phyloP scores from a whole-genome alignment of 176 grass and related monocot species.

The Ampelocalamus luodianensis region DNA sequence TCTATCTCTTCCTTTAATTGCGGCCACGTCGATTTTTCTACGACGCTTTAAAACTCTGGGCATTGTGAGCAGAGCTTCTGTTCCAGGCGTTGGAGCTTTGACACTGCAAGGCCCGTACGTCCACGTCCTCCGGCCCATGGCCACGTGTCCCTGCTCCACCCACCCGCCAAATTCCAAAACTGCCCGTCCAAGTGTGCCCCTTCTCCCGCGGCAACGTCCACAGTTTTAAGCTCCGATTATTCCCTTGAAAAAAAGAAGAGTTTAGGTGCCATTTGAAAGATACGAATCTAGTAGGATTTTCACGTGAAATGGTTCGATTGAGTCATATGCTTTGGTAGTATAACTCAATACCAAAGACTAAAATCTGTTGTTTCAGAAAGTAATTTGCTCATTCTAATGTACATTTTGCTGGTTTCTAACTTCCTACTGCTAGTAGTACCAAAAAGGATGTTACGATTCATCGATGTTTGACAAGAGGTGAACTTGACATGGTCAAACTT shows the following conservation, averaged over 20 bases:
- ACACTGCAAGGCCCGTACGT: not conserved
- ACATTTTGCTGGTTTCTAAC: not conserved
- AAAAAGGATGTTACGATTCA: not conserved
- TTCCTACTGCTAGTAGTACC: not conserved
- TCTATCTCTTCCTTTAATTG: too few species aligned
- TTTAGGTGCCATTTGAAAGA: too few species aligned
- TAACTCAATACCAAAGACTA: not conserved
- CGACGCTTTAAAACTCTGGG: too few species aligned
- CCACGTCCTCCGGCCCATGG: not conserved
- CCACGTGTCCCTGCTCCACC: constrained; percentile 25
- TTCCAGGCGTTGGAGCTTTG: not conserved
- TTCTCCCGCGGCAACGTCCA: not conserved
- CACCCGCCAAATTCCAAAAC: not conserved
- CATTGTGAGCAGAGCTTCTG: too few species aligned
- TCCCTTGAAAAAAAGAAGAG: too few species aligned
- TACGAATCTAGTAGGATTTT: too few species aligned
- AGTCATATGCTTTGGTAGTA: too few species aligned
- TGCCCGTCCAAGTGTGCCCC: not conserved
- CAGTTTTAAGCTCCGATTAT: too few species aligned
- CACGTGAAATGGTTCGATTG: too few species aligned
- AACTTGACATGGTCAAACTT: constrained; percentile 18
- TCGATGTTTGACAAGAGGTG: not conserved
- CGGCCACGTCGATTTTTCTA: too few species aligned
- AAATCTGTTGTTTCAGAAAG: not conserved
- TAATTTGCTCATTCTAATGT: not conserved